Evolutionary conservation across 192 early-diverging fungal species (phyloP), one percentile per base, ranked within the genome.

Genomic region (Backusella luteola): DNA sequence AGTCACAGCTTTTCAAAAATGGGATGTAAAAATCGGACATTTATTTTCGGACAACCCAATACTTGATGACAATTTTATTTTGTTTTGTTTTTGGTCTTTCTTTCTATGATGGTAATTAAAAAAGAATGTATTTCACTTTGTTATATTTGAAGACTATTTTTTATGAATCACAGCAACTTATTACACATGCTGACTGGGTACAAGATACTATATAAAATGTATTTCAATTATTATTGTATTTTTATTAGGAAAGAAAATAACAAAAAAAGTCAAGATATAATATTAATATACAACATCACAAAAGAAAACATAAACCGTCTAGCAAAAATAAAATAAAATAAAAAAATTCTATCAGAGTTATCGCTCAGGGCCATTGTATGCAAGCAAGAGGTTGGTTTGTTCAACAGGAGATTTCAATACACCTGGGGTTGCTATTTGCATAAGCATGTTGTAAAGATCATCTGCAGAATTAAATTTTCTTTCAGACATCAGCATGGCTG

Each of bases 401-500:
- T 68, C 42, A 19, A 34, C 19, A 23, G 6, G 6, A 17, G 63
- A 67, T 17, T 52, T 34, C 9, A 81, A 41, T 19, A 68, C 32
- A 35, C 72, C 69, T 21, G 34, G 41, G 4, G 80, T 78, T 1
- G 69, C 80, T 59, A 63, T 69, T 5, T 11, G 19, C 7, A 29
- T 42, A 49, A 81, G 19, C 26, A 72, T 80, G 1, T 49, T 53
- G 41, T 87, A 87, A 4, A 87, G 41, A 0, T 85, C 84, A 0
- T 73, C 19, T 32, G 70, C 77, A 26, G 66, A 76, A 4, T 35
- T 41, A 41, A 81, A 87, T 3, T 0, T 63, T 11, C 21, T 34
- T 14, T 80, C 76, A 41, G 84, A 52, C 69, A 87, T 67, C 26
- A 85, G 77, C 44, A 79, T 69, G 4, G 86, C 84, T 35, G 86